phyloP scores from a whole-genome alignment of 2,329 filamentous ascomycete genomes.

The Aschersonia sp. region DNA sequence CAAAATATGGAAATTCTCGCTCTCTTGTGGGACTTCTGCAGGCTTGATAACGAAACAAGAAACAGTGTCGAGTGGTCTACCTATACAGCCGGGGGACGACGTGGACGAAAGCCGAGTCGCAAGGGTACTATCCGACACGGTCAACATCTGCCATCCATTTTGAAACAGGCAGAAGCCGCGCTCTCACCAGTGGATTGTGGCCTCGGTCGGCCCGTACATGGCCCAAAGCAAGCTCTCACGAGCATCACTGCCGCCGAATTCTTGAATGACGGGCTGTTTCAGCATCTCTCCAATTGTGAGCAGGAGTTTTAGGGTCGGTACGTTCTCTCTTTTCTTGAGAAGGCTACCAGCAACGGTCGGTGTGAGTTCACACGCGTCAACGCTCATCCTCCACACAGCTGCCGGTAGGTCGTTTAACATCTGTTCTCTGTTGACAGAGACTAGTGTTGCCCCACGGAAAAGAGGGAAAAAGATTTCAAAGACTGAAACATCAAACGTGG shows the following conservation, averaged over 20 bases:
- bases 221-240: conserved; percentile 60
- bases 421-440: conserved; percentile 51
- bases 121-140: conserved; percentile 40
- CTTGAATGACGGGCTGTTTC: conserved; percentile 57
- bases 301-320: conserved; percentile 54
- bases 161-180: neutral
- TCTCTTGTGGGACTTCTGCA: conserved; percentile 7
- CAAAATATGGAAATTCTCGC: conserved; percentile 34
- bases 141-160: neutral
- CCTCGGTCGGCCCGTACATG: conserved; percentile 92
- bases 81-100: conserved; percentile 55
- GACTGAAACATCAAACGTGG: conserved; percentile 87
- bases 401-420: conserved; percentile 64
- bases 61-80: conserved; percentile 65
- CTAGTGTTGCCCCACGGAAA: conserved; percentile 57
- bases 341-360: conserved; percentile 75
- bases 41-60: conserved; percentile 58
- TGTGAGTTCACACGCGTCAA: conserved; percentile 81
- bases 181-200: conserved; percentile 65
- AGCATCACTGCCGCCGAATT: conserved; percentile 52
- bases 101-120: conserved; percentile 44
- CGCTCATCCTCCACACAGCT: conserved; percentile 46
- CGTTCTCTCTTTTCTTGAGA: conserved; percentile 50
- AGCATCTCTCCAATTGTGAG: conserved; percentile 92
- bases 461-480: conserved; percentile 92